Evolutionary conservation across 306 rosid genomes (phyloP), one percentile per base, ranked within the genome.

Genomic region (Ziziphus jujuba): DNA sequence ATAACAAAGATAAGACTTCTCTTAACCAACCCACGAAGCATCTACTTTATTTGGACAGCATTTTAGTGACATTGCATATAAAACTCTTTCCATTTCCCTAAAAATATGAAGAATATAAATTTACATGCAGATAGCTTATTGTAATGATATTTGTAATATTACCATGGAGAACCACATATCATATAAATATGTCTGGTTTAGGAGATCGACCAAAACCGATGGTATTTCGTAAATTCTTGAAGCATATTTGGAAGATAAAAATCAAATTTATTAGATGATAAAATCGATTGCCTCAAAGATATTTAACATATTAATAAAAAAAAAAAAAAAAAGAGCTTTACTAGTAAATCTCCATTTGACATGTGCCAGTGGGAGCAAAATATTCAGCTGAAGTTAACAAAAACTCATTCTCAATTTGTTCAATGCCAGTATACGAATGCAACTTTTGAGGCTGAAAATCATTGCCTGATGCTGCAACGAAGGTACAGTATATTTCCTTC

Each of bases 61-160:
- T 84, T 79, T 86, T 79, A 87, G 47, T 31, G 96, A 82, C 72
- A 92, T 77, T 73, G 88, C 80, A 67, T 82, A 76, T 61, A 92
- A 84, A 66, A 86, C 82, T 63, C 85, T 82, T 78, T 89, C 97
- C 79, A 92, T 60, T 73, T 91, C 98, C 89, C 98, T 92, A 78
- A 59, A 71, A 44, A 45, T 9, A 78, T 59, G 66, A 70, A 69
- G 63, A 72, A 52, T 16, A 12, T 71, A 48, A 54, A 66, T 38
- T 77, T 60, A 77, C 52, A 20, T 69, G 65, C 60, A 74, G 63
- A 65, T 22, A 31, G 0, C 28, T 36, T 62, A 28, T 14, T 31
- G 48, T 23, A 47, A 48, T 38, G 49, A 58, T 22, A 28, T 44
- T 24, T 31, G 11, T 34, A 20, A 21, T 28, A 28, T 40, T 44